A percentile compares a stretch with the other conserved stretches of the same genome.
These are phyloP conservation scores for Apiospora phragmitis DNA, from an alignment of 2,329 filamentous ascomycete genomes.

Conservation along the genomic window DNA sequence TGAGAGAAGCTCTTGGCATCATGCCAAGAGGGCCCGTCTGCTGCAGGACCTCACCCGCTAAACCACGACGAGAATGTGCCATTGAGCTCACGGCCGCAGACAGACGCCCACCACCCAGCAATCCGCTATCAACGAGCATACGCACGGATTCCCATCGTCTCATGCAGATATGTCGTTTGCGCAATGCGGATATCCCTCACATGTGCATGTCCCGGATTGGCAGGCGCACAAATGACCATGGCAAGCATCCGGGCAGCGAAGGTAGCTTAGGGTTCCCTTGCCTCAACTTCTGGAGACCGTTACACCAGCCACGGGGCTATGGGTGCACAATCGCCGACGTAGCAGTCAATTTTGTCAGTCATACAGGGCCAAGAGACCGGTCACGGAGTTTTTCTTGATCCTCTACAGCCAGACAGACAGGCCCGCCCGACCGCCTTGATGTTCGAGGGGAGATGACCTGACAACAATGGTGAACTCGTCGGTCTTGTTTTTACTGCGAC, in stretches of 20 bases:
- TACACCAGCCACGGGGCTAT: not conserved
- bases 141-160: not conserved
- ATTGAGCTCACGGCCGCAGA: conserved; percentile 19
- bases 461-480: not conserved
- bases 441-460: not conserved
- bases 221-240: not conserved
- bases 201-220: conserved; percentile 1
- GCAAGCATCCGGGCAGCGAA: not conserved
- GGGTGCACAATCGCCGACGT: not conserved
- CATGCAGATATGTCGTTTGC: not conserved
- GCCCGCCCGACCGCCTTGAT: not conserved
- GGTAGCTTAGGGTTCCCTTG: not conserved
- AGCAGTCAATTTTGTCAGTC: not conserved
- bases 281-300: not conserved
- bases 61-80: conserved; percentile 33
- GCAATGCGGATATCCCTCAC: not conserved
- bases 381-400: not conserved
- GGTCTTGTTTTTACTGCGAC: not conserved
- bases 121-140: not conserved
- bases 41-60: conserved; percentile 21
- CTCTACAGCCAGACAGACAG: not conserved
- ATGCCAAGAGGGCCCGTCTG: not conserved
- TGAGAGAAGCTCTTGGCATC: not conserved
- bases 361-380: not conserved
- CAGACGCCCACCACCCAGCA: not conserved